Percentiles rank a stretch among this genome's conserved stretches.
Evolutionary conservation across 345 rosid species (phyloP).

Genomic region (Sisymbrium irio): DNA sequence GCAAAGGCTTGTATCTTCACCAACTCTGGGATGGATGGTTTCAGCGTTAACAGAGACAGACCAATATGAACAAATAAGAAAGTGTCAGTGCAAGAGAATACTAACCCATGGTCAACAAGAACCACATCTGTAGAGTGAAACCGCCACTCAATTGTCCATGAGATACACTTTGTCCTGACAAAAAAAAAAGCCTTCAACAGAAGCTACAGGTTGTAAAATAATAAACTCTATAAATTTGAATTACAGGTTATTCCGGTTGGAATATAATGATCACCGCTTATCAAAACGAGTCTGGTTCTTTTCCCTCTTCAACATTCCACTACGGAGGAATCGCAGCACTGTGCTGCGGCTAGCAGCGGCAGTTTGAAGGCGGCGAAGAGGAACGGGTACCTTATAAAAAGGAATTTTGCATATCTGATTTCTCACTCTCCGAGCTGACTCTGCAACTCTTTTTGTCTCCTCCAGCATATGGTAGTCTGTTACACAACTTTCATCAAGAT

Average conservation of each 20-base stretch:
- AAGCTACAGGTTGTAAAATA: background rate
- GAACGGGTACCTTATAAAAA: slow-evolving; percentile 36
- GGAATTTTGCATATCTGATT: slow-evolving; percentile 38
- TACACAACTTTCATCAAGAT: too few relatives aligned
- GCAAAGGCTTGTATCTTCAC: slow-evolving; percentile 57
- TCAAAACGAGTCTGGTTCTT: slow-evolving; percentile 57
- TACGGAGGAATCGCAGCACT: slow-evolving; percentile 53
- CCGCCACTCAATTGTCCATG: slow-evolving; percentile 93
- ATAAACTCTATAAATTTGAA: background rate
- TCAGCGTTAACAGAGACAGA: background rate
- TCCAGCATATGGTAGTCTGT: slow-evolving; percentile 84
- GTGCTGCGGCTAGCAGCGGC: slow-evolving; percentile 68
- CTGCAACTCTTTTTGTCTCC: slow-evolving; percentile 74
- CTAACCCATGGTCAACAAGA: slow-evolving; percentile 68
- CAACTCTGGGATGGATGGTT: slow-evolving; percentile 45
- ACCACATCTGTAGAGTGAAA: slow-evolving; percentile 70
- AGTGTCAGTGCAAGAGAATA: background rate
- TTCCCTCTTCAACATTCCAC: slow-evolving; percentile 74
- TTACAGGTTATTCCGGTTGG: too few relatives aligned
- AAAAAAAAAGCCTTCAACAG: slow-evolving; percentile 17
- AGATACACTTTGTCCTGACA: slow-evolving; percentile 60
- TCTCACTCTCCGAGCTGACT: slow-evolving; percentile 67
- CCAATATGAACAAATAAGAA: background rate
- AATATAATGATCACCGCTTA: too few relatives aligned
- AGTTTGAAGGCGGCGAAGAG: slow-evolving; percentile 40